These are phyloP conservation scores for Castanopsis chinensis DNA, from an alignment of 306 rosid genomes.

Conservation along the genomic window DNA sequence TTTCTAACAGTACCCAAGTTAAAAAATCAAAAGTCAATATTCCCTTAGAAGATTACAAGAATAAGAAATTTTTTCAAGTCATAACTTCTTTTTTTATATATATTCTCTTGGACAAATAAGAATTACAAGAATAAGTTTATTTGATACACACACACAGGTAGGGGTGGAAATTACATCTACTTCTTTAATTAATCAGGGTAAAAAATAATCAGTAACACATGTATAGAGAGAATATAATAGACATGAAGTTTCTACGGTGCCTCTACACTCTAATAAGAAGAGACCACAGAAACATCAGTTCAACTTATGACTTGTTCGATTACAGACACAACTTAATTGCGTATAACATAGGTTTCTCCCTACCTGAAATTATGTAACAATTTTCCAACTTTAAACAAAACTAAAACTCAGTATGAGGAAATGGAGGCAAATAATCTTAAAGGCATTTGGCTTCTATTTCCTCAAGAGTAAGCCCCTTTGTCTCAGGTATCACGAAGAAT, in stretches of 20 bases:
- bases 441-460: constrained; percentile 90
- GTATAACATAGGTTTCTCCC: background rate
- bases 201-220: background rate
- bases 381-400: background rate
- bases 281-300: background rate
- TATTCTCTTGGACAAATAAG: no score
- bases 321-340: background rate
- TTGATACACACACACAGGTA: no score
- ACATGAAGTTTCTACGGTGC: background rate
- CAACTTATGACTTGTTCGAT: background rate
- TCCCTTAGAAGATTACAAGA: no score
- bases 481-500: constrained; percentile 80
- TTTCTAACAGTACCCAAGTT: no score
- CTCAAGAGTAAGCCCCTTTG: constrained; percentile 96
- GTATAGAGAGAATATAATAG: background rate
- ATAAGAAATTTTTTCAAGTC: no score
- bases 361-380: background rate
- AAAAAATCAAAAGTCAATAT: no score
- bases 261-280: background rate
- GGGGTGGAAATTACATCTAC: no score
- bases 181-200: no score
- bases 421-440: constrained; percentile 14
- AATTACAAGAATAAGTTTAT: no score
- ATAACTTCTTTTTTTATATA: no score
- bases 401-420: background rate